A percentile compares a stretch with the other conserved stretches of the same genome.
phyloP scores from a whole-genome alignment of 1,284 basidiomycete species.

The Marasmius sp. region DNA sequence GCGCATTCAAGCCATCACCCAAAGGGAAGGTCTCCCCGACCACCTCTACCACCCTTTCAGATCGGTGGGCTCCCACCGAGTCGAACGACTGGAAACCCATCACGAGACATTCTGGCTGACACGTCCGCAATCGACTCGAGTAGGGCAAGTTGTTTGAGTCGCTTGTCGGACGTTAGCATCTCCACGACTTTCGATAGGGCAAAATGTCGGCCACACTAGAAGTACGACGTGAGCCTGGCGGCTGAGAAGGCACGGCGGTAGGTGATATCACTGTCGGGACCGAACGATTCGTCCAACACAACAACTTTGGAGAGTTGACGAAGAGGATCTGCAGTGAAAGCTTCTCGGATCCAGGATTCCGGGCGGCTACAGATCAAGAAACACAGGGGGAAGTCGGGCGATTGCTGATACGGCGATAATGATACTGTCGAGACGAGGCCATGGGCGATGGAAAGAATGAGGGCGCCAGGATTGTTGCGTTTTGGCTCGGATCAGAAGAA shows the following conservation, averaged over 20 bases:
- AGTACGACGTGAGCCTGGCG: conserved; percentile 27
- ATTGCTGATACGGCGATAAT: neutral
- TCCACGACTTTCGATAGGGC: conserved; percentile 50
- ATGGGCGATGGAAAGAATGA: conserved; percentile 2
- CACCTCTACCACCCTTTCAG: neutral
- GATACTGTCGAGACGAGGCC: neutral
- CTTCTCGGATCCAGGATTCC: conserved; percentile 24
- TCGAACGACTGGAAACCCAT: neutral
- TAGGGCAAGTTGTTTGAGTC: conserved; percentile 68
- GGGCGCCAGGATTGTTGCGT: conserved; percentile 1
- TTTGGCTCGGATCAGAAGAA: conserved; percentile 13
- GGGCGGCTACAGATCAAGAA: conserved; percentile 25
- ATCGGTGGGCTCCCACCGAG: neutral
- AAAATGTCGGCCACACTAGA: conserved; percentile 59
- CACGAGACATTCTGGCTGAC: conserved; percentile 56
- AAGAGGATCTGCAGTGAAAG: neutral
- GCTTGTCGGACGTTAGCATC: conserved; percentile 55
- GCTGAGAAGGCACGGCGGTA: conserved; percentile 12
- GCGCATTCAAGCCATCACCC: conserved; percentile 11
- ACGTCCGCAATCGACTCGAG: conserved; percentile 75
- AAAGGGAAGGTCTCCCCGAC: neutral
- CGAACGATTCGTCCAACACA: neutral
- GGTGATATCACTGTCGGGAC: neutral
- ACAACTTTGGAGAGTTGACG: neutral
- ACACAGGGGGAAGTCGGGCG: conserved; percentile 17